Evolutionary conservation across 2,329 filamentous ascomycete species (phyloP).

Genomic region (Exutisphaerella laricina): DNA sequence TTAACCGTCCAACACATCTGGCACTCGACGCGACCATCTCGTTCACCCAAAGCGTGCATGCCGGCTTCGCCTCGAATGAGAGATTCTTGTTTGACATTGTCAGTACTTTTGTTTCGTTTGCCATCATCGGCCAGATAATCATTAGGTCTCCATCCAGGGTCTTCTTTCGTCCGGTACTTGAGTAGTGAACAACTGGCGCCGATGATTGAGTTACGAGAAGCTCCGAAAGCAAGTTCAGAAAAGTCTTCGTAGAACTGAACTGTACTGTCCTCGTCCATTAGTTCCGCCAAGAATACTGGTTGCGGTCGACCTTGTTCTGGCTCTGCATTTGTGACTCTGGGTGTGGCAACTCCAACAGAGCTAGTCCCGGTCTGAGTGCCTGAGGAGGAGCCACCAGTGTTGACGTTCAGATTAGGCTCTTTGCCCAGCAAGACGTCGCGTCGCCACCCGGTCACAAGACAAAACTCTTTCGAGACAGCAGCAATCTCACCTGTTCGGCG

Average conservation of each 20-base stretch:
- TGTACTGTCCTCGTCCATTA: conserved; percentile 88
- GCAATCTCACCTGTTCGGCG: conserved; percentile 92
- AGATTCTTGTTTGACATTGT: conserved; percentile 23
- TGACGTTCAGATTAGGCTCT: conserved; percentile 80
- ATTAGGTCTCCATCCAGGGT: conserved; percentile 38
- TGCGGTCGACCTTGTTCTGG: conserved; percentile 48
- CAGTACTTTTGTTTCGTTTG: conserved; percentile 25
- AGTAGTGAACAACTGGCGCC: conserved; percentile 72
- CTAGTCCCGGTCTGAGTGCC: conserved; percentile 40
- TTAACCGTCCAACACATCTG: conserved; percentile 97
- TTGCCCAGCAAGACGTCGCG: conserved; percentile 84
- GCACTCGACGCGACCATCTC: conserved; percentile 88
- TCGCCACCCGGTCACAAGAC: conserved; percentile 90
- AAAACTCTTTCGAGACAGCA: conserved; percentile 92
- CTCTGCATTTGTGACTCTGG: conserved; percentile 31
- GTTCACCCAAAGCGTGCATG: conserved; percentile 71
- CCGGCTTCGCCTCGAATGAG: conserved; percentile 61
- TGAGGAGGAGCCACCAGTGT: conserved; percentile 55
- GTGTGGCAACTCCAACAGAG: conserved; percentile 45
- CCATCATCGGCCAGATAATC: conserved; percentile 42
- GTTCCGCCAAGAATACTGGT: conserved; percentile 83
- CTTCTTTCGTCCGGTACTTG: conserved; percentile 77
- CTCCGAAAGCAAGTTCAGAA: conserved; percentile 83
- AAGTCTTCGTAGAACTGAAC: conserved; percentile 97
- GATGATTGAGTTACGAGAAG: conserved; percentile 78